Conservation (phyloP, 176 grass and related monocot genomes). For the Musa beccarii region DNA sequence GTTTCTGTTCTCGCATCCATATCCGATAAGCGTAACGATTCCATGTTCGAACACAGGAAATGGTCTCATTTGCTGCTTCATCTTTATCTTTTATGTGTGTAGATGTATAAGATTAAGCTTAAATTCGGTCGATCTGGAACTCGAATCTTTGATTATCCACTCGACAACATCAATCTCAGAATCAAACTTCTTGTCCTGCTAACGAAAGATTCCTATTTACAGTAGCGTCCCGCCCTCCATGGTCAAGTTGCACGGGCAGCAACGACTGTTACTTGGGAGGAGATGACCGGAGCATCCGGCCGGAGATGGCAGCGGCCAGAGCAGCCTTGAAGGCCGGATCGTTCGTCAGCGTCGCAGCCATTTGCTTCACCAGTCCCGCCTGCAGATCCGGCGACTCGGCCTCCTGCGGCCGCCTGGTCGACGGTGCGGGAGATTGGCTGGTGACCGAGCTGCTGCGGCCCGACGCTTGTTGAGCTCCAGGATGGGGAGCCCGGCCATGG, state of each 20-base stretch:
- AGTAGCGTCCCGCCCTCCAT: not conserved
- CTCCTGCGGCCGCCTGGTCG: not conserved
- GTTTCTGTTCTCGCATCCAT: no score
- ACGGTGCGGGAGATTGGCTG: not conserved
- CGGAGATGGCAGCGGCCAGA: constrained; percentile 68
- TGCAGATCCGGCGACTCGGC: constrained; percentile 21
- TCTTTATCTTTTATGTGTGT: no score
- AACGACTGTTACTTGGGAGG: constrained; percentile 13
- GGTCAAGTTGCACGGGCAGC: not conserved
- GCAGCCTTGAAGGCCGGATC: constrained; percentile 78
- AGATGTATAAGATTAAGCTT: no score
- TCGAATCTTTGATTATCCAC: no score
- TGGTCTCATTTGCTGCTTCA: no score
- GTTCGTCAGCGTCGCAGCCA: constrained; percentile 69
- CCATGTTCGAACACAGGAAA: no score
- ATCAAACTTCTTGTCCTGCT: not conserved
- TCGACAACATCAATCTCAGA: no score
- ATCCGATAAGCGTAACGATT: no score
- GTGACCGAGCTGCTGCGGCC: not conserved
- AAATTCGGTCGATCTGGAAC: no score
- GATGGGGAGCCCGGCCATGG: constrained; percentile 37
- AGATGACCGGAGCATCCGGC: constrained; percentile 42
- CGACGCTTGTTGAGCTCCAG: constrained; percentile 6
- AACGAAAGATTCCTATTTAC: not conserved
- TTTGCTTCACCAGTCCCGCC: constrained; percentile 64